Evolutionary conservation across 1,284 basidiomycete species (phyloP), one percentile per base, ranked within the genome.

Genomic region (Wolfiporia cocos): DNA sequence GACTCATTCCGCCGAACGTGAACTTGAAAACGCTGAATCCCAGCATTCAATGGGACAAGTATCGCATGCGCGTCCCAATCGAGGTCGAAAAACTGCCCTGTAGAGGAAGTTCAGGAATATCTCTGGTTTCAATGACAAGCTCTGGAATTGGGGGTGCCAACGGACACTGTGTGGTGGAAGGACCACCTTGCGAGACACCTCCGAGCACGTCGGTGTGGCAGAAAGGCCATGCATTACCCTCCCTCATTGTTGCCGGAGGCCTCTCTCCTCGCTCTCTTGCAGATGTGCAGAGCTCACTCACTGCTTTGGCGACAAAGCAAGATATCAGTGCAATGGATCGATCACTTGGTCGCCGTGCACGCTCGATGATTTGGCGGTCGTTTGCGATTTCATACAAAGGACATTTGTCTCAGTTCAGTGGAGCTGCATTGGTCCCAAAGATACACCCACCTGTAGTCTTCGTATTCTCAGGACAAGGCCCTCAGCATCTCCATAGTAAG

Each of bases 71-170:
- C 7, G 57, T 58, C 14, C 57, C 59, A 3, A 37, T 45, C 7
- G 53, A 54, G 24, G 36, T 50, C 1, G 50, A 49, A 10, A 49
- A 39, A 14, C 55, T 67, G n/a, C 43, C 50, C 1, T 44, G 50
- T 70, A 3, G 66, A 63, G 1, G 70, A 66, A n/a, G 31, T 9
- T 44, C 43, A 10, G 39, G 39, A 12, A 28, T 32, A 4, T 29
- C 34, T 3, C 52, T 71, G 2, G 54, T 72, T 9, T 63, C 70
- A 0, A 63, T 73, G 24, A 58, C 61, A 0, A 66, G 69, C 49
- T 68, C 64, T 12, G 71, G 71, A 3, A 70, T 73, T 32, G 69
- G 69, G 7, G 71, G 71, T 10, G 55, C 61, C 5, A 70, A 67
- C 42, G 70, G 62, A 4, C 67, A 70, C 41, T 57, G 54, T 28